Evolutionary conservation across 345 rosid species (phyloP), one percentile per base, ranked within the genome.

Genomic region (Gossypium rotundifolium): DNA sequence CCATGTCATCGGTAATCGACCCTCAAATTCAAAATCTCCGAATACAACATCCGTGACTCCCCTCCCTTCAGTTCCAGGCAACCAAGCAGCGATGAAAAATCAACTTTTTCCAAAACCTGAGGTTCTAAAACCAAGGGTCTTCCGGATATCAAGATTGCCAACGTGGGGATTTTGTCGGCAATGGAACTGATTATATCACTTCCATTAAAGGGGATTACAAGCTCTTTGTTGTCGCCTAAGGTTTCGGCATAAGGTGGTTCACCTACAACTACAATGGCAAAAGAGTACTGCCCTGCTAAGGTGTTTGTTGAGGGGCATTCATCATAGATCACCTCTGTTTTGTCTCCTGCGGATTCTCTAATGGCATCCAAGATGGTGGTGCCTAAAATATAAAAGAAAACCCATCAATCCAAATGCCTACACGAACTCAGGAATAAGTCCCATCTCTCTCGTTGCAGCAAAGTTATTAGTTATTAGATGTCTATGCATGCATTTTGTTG

Each of bases 61-160:
- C 42, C 73, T 75, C 33, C 91, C 97, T 84, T 94, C 97, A 1
- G 75, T 89, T 81, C 98, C 98, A 38, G 97, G 98, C 71, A 92
- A 73, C 98, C 98, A 92, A 53, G 98, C 97, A 62, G 93, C 97
- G 17, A 92, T 84, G 10, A 92, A 17, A 25, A 89, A 57, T 89
- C 88, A 1, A 82, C 70, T 80, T 90, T 88, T 71, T 84, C 90
- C 82, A 89, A 76, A 58, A 89, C 53, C 38, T 7, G 10, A 5
- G 86, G 84, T 44, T 91, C 91, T 13, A 94, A 17, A 72, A 85
- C 88, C 77, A 89, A n/a, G 22, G 97, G 98, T 65, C 97, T 87
- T 79, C 97, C 98, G 4, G 93, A 81, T 72, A 94, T 73, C 75
- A 92, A 33, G 65, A 94, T 82, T 58, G 74, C 88, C 73, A 92